phyloP scores from a whole-genome alignment of 2,329 filamentous ascomycete species.

The Talaromyces rugulosus region DNA sequence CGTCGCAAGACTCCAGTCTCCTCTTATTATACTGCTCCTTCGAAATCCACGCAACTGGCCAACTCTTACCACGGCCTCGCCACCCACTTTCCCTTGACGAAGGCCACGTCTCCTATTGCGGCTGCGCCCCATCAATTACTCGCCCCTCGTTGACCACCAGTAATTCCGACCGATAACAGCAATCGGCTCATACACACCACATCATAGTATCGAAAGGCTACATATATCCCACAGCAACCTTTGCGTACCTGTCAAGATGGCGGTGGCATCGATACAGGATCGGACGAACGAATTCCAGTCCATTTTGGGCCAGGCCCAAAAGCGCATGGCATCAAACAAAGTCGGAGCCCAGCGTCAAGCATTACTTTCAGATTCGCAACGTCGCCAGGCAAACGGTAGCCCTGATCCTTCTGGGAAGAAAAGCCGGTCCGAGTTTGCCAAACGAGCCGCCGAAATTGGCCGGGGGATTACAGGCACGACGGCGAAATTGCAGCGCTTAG shows the following conservation, averaged over 20 bases:
- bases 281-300: conserved; percentile 92
- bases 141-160: not conserved
- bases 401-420: conserved; percentile 47
- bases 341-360: conserved; percentile 74
- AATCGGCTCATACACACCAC: not conserved
- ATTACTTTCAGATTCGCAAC: conserved; percentile 68
- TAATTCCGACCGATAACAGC: not conserved
- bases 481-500: conserved; percentile 89
- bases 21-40: not conserved
- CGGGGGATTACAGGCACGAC: conserved; percentile 88
- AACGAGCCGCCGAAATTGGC: conserved; percentile 86
- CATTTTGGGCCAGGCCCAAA: conserved; percentile 81
- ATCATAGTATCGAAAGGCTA: not conserved
- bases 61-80: not conserved
- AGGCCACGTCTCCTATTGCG: not conserved
- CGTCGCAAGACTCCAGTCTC: not conserved
- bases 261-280: conserved; percentile 78
- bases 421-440: conserved; percentile 82
- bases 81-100: not conserved
- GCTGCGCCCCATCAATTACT: not conserved
- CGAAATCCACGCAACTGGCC: not conserved
- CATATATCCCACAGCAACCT: not conserved
- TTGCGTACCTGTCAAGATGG: conserved; percentile 34
- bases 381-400: conserved; percentile 54
- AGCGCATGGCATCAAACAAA: conserved; percentile 71